These are phyloP conservation scores for Vaccinium macrocarpon DNA, from an alignment of 148 eudicot genomes.

Conservation along the genomic window DNA sequence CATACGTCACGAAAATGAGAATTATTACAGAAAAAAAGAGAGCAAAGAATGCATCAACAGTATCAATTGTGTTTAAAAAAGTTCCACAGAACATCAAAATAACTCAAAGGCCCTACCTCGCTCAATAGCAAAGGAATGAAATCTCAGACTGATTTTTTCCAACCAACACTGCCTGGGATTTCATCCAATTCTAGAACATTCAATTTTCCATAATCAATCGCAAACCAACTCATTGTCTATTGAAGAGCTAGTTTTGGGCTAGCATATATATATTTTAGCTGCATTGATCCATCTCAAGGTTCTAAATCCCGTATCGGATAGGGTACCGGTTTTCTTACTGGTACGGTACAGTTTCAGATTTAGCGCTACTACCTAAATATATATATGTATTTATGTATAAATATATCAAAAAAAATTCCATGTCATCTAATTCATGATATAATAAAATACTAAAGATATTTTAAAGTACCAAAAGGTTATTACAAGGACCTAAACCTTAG, in stretches of 20 bases:
- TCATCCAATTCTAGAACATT: background rate
- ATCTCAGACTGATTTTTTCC: background rate
- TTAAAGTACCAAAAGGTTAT: too few species aligned
- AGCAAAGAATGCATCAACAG: background rate
- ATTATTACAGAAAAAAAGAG: background rate
- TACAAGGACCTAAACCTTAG: too few species aligned
- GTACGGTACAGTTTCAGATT: too few species aligned
- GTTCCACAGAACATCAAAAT: background rate
- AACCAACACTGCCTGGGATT: background rate
- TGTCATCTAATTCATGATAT: too few species aligned
- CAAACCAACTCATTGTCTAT: background rate
- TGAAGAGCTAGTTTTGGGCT: background rate
- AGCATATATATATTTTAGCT: background rate
- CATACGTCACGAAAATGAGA: background rate
- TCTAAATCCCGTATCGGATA: too few species aligned
- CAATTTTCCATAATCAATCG: background rate
- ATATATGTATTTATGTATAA: too few species aligned
- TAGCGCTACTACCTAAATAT: too few species aligned
- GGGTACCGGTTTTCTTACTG: too few species aligned
- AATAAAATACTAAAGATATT: too few species aligned
- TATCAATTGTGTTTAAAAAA: background rate
- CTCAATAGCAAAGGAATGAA: background rate
- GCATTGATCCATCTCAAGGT: background rate
- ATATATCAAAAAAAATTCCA: too few species aligned
- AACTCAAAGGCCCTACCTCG: background rate